phyloP scores from a whole-genome alignment of 1,139 yeast genomes.

The Protomyces inundatus region DNA sequence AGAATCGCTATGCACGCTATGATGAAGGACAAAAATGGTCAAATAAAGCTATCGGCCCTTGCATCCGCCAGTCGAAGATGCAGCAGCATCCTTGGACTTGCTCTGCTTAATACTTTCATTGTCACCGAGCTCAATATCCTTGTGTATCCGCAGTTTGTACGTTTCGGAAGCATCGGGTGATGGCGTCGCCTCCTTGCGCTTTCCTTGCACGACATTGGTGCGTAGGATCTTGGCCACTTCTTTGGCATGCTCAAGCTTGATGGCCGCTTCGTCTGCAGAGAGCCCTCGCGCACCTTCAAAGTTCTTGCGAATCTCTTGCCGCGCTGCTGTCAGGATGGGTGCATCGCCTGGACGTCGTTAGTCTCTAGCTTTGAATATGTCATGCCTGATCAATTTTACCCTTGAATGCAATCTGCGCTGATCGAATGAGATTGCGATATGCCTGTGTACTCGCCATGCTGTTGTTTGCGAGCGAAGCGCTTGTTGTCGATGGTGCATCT shows the following conservation, averaged over 20 bases:
- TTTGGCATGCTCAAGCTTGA: conserved; percentile 48
- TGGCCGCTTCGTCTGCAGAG: conserved; percentile 50
- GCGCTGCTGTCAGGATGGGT: conserved; percentile 48
- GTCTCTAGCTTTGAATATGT: conserved; percentile 32
- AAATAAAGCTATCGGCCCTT: background rate
- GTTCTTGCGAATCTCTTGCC: conserved; percentile 58
- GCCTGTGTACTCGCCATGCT: conserved; percentile 17
- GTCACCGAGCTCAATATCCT: conserved; percentile 83
- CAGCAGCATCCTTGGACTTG: conserved; percentile 27
- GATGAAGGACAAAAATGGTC: background rate
- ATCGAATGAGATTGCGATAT: conserved; percentile 32
- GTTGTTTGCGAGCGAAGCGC: background rate
- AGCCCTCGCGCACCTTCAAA: conserved; percentile 44
- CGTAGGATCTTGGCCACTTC: conserved; percentile 66
- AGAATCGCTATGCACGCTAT: background rate
- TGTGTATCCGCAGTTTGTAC: conserved; percentile 58
- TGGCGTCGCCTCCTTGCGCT: conserved; percentile 41
- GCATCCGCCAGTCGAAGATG: background rate
- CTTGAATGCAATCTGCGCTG: conserved; percentile 32
- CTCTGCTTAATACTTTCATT: conserved; percentile 55
- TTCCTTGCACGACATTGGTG: conserved; percentile 80
- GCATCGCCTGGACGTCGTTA: conserved; percentile 32
- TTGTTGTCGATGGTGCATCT: background rate
- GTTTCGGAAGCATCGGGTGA: conserved; percentile 4
- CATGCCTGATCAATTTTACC: conserved; percentile 13